A percentile compares a stretch with the other conserved stretches of the same genome.
phyloP scores from a whole-genome alignment of 306 rosid species.

The Myrica gale region DNA sequence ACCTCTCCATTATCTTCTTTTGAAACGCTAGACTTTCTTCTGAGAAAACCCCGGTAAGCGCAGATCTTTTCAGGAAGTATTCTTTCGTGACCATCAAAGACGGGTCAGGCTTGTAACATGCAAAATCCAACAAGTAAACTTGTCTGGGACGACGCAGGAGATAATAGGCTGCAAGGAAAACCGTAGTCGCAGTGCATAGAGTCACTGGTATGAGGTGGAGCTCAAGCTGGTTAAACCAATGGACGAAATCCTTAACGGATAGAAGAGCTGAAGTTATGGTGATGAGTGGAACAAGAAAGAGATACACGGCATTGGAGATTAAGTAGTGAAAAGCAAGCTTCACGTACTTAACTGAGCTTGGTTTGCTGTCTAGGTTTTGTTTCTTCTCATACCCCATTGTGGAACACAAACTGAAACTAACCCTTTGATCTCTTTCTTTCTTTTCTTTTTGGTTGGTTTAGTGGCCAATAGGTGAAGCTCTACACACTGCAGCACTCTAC shows the following conservation, averaged over 20 bases:
- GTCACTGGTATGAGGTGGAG: not conserved
- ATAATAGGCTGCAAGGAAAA: not conserved
- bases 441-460: not conserved
- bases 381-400: conserved; percentile 3
- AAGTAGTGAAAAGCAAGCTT: conserved; percentile 8
- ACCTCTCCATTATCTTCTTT: conserved; percentile 3
- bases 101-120: not conserved
- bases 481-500: no score
- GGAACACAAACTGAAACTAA: not conserved
- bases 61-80: not conserved
- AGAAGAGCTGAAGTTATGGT: not conserved
- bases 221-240: not conserved
- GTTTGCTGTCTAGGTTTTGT: not conserved
- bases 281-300: not conserved
- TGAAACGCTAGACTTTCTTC: conserved; percentile 3
- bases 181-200: not conserved
- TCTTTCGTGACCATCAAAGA: not conserved
- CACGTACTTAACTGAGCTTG: not conserved
- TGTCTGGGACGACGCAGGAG: not conserved
- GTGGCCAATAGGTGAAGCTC: no score
- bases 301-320: conserved; percentile 5
- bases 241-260: not conserved
- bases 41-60: not conserved
- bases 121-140: conserved; percentile 7
- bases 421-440: not conserved